Conservation (phyloP, 306 rosid genomes). For the peach (Prunus persica) region DNA sequence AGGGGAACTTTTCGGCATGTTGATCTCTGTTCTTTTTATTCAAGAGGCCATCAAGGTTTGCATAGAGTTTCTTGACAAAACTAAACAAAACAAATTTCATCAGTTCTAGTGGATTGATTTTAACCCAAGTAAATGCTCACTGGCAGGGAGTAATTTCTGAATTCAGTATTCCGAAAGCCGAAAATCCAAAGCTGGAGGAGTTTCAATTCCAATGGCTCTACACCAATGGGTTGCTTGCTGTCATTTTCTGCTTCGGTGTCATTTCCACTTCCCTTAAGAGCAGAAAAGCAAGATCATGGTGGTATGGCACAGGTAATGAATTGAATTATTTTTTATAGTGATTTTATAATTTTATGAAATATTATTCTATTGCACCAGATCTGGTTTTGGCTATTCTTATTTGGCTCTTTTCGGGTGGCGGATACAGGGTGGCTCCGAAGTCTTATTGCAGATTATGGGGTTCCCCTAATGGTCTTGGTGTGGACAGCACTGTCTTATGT, state of each 20-base stretch:
- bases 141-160: slow-evolving; percentile 71
- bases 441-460: slow-evolving; percentile 76
- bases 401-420: not conserved
- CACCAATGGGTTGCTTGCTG: slow-evolving; percentile 67
- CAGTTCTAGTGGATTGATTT: not conserved
- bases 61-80: not conserved
- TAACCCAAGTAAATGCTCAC: not conserved
- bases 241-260: slow-evolving; percentile 66
- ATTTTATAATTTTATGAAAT: not conserved
- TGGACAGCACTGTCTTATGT: slow-evolving; percentile 75
- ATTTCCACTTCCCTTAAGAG: slow-evolving; percentile 60
- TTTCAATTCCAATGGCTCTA: slow-evolving; percentile 62
- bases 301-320: slow-evolving; percentile 58
- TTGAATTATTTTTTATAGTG: not conserved
- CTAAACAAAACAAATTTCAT: not conserved
- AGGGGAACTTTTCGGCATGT: slow-evolving; percentile 87
- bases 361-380: not conserved
- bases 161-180: slow-evolving; percentile 59
- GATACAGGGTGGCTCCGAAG: slow-evolving; percentile 61
- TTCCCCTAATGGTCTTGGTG: slow-evolving; percentile 68
- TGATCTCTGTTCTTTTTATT: slow-evolving; percentile 75
- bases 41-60: slow-evolving; percentile 85
- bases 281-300: slow-evolving; percentile 81
- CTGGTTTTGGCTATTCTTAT: not conserved
- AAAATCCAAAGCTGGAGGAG: slow-evolving; percentile 37